phyloP scores from a whole-genome alignment of 2,329 filamentous ascomycete species.

The Colletotrichum australisinense region DNA sequence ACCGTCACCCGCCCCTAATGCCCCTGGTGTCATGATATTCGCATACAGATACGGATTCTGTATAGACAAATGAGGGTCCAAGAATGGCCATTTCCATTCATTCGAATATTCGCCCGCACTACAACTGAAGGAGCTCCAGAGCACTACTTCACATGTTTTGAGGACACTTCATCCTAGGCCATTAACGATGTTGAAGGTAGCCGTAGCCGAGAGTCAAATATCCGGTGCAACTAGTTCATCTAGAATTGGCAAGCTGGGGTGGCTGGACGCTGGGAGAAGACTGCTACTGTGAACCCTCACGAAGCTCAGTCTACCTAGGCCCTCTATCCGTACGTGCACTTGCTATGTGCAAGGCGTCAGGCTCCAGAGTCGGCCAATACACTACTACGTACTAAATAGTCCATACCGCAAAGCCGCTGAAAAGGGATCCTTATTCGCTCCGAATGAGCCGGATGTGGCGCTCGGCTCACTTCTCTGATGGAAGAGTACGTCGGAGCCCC shows the following conservation, averaged over 20 bases:
- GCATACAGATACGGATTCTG: not conserved
- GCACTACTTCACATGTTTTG: not conserved
- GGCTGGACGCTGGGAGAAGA: not conserved
- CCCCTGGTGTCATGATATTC: not conserved
- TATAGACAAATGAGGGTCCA: not conserved
- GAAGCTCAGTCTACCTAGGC: too few species aligned
- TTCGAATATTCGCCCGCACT: not conserved
- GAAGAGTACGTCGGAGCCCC: not conserved
- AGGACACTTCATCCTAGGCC: constrained; percentile 9
- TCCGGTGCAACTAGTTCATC: constrained; percentile 14
- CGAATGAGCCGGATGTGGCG: constrained; percentile 29
- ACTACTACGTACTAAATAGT: too few species aligned
- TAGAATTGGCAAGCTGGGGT: not conserved
- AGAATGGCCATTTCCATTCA: constrained; percentile 4
- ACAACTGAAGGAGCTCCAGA: not conserved
- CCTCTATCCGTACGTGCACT: not conserved
- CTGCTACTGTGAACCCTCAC: not conserved
- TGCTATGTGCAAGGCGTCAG: constrained; percentile 30
- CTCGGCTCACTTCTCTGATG: not conserved
- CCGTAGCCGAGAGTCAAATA: constrained; percentile 13
- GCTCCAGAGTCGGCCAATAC: not conserved
- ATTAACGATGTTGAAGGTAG: not conserved
- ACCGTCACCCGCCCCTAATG: constrained; percentile 5
- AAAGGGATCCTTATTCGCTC: constrained; percentile 30
- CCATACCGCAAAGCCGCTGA: constrained; percentile 21